A percentile compares a stretch with the other conserved stretches of the same genome.
Conservation (phyloP, 139 green algal genomes). For the Chlamydomonas schloesseri region DNA sequence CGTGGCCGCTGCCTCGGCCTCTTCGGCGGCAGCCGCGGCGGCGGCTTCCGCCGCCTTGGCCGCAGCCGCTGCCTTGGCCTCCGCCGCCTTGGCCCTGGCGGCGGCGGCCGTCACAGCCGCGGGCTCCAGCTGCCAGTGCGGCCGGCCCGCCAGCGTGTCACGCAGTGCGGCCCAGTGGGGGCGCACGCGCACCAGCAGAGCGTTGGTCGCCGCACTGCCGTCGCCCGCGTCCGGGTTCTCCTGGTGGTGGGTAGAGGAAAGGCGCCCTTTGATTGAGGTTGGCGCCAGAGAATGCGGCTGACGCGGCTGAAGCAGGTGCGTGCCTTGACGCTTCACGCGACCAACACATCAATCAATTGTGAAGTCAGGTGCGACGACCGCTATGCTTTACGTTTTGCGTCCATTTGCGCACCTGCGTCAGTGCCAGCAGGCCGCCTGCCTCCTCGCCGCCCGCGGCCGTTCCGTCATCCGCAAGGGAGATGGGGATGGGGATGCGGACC, state of each 20-base stretch:
- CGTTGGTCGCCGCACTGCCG: not conserved
- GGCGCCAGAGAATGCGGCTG: no score
- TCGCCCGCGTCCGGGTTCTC: no score
- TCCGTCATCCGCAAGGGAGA: not conserved
- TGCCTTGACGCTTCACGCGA: not conserved
- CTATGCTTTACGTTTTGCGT: no score
- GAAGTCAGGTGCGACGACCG: no score
- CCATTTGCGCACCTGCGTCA: no score
- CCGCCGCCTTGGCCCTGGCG: not conserved
- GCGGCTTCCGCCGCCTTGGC: not conserved
- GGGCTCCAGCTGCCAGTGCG: not conserved
- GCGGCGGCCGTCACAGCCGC: not conserved
- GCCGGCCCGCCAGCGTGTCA: not conserved
- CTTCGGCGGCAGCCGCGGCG: no score
- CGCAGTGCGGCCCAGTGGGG: not conserved
- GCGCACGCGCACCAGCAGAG: constrained; percentile 21
- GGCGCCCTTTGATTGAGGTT: not conserved
- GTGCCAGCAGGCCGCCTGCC: no score
- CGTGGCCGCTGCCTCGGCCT: no score
- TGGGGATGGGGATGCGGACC: not conserved
- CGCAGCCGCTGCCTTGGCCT: no score
- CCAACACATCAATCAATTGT: no score
- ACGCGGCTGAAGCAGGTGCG: not conserved
- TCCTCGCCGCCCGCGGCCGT: no score
- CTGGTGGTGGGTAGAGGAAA: not conserved